Base-by-base conservation (phyloP, 2,329 filamentous ascomycete genomes). In the Calonectria multiphialidica region DNA sequence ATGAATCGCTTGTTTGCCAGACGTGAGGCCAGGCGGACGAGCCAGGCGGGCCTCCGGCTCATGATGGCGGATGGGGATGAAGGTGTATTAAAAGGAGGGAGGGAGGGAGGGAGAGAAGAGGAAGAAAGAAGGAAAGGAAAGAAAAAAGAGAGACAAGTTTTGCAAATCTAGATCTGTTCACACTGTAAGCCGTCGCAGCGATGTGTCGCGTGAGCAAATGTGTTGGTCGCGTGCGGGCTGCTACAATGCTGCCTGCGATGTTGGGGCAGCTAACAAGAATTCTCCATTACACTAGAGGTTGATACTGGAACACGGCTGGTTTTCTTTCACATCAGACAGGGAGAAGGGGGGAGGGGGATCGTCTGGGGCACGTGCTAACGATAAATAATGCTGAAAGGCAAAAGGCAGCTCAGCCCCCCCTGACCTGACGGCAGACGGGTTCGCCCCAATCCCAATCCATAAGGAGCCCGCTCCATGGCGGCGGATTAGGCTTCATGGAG, bases 1-100 rank as follows among this genome's bases (percentile, higher is more conserved):
- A 82, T 74, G 55, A 83, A 81, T 8, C 78, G 77, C 62, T 77
- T 75, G 70, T 79, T 82, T 30, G 77, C 80, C 28, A 81, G 73
- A 9, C 78, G 80, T 28, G 76, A 78, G 57, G 40, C 72, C 50
- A 74, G n/a, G 33, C 64, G 55, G 5, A 68, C 74, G 21, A 73
- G 50, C 72, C 70, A 71, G 59, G 40, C 28, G 7, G 61, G 61
- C 12, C 69, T 68, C 25, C 72, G 67, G 16, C 59, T 62, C 37
- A 78, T 72, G 25, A 44, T 72, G n/a, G 15, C 37, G 1, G 70
- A 50, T 44, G 73, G 69, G 6, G 68, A 12, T 12, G 50, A 33
- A 57, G 53, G 23, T 28, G 66, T 71, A 25, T 53, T 63, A 37
- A 57, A 5, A 33, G 21, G 15, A 30, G 7, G n/a, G 7, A 21